Conservation (phyloP, 441 rosid genomes). For the Mallotus japonicus region DNA sequence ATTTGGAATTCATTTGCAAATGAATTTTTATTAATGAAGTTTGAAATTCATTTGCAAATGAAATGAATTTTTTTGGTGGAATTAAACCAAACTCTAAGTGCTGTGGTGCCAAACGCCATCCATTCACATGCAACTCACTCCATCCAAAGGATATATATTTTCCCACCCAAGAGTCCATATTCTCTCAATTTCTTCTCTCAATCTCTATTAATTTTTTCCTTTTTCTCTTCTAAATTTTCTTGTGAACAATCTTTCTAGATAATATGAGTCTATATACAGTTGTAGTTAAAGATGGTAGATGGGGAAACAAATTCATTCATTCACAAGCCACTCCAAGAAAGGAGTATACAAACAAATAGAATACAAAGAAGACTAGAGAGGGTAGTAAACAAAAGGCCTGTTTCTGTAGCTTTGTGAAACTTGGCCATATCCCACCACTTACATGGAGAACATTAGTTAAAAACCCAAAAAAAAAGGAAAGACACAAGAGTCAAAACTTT, state of each 20-base stretch:
- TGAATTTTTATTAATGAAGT: no score
- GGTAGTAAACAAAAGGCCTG: conserved; percentile 31
- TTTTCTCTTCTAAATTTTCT: no score
- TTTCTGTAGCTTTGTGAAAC: conserved; percentile 51
- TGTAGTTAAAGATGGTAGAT: neutral
- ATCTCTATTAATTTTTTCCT: no score
- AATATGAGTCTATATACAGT: no score
- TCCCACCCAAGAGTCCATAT: no score
- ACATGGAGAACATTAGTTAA: conserved; percentile 38
- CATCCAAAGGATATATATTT: no score
- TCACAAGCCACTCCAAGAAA: conserved; percentile 40
- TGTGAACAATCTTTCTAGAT: no score
- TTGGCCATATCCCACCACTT: conserved; percentile 48
- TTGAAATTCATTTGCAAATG: no score
- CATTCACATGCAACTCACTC: neutral
- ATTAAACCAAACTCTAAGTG: no score
- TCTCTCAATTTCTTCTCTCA: no score
- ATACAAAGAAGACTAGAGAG: conserved; percentile 22
- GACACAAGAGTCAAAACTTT: conserved; percentile 46
- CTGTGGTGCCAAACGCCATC: neutral
- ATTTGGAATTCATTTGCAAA: no score
- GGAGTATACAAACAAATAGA: conserved; percentile 42
- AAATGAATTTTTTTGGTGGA: no score
- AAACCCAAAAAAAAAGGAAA: conserved; percentile 17
- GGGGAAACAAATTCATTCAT: conserved; percentile 27